Evolutionary conservation across 345 rosid species (phyloP).

Genomic region (Eucalyptus melliodora): DNA sequence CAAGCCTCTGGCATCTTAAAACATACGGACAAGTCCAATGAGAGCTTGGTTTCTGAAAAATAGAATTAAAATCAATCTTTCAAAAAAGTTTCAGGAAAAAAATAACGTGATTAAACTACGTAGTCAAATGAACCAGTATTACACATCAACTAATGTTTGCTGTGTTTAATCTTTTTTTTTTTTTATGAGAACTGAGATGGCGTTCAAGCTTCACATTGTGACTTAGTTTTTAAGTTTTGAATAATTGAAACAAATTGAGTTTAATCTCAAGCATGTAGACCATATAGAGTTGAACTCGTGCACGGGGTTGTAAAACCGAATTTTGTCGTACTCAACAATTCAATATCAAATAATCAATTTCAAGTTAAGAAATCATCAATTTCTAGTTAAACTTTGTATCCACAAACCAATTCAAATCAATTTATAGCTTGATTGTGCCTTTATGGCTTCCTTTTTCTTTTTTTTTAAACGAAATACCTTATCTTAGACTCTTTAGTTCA

Average conservation of each 20-base stretch:
- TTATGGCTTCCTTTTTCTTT: too few species aligned
- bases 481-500: neutral
- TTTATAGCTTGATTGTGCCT: neutral
- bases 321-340: neutral
- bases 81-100: neutral
- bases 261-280: neutral
- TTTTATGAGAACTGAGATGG: neutral
- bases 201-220: neutral
- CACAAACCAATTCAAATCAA: neutral
- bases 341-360: neutral
- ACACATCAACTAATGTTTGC: neutral
- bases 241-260: neutral
- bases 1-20: neutral
- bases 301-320: neutral
- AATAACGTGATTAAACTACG: neutral
- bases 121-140: neutral
- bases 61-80: neutral
- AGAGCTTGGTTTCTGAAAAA: neutral
- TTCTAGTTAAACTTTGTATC: neutral
- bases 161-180: too few species aligned
- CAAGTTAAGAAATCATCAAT: too few species aligned
- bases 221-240: neutral
- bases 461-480: too few species aligned
- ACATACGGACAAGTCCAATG: neutral
- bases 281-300: neutral